These are phyloP conservation scores for Phlebopus sp. DNA, from an alignment of 1,284 basidiomycete genomes.

Conservation along the genomic window DNA sequence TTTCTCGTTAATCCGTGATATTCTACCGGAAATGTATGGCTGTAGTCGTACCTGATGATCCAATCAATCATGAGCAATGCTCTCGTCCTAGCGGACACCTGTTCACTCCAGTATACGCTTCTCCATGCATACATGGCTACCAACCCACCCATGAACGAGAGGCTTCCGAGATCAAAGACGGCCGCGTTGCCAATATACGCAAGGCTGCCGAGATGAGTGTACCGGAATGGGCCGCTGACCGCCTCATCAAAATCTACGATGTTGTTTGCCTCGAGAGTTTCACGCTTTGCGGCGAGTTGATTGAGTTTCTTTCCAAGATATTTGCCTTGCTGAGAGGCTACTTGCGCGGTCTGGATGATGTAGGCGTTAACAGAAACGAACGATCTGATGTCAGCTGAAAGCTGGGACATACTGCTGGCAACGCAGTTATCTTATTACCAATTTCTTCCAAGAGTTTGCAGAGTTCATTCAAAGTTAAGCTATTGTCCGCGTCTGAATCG, in stretches of 20 bases:
- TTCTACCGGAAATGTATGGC: neutral
- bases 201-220: slow-evolving; percentile 77
- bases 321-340: slow-evolving; percentile 88
- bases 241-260: slow-evolving; percentile 72
- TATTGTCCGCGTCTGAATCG: slow-evolving; percentile 85
- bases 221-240: slow-evolving; percentile 73
- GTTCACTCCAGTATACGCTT: slow-evolving; percentile 93
- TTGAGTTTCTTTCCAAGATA: slow-evolving; percentile 86
- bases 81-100: slow-evolving; percentile 83
- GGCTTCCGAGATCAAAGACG: slow-evolving; percentile 82
- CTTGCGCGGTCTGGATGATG: slow-evolving; percentile 78
- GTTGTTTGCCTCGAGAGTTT: slow-evolving; percentile 49
- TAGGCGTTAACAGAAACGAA: slow-evolving; percentile 4
- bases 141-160: slow-evolving; percentile 80
- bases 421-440: slow-evolving; percentile 85
- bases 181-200: slow-evolving; percentile 95
- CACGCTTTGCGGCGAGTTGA: slow-evolving; percentile 58
- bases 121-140: slow-evolving; percentile 94
- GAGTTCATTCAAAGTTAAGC: slow-evolving; percentile 85
- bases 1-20: slow-evolving; percentile 7
- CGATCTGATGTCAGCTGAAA: neutral
- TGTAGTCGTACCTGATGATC: slow-evolving; percentile 64
- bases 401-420: slow-evolving; percentile 79
- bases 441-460: slow-evolving; percentile 82
- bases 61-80: slow-evolving; percentile 94